Percentiles rank a stretch among this genome's conserved stretches.
Evolutionary conservation across 805 yeast genomes (phyloP).

Genomic region (Metschnikowia kofuensis): DNA sequence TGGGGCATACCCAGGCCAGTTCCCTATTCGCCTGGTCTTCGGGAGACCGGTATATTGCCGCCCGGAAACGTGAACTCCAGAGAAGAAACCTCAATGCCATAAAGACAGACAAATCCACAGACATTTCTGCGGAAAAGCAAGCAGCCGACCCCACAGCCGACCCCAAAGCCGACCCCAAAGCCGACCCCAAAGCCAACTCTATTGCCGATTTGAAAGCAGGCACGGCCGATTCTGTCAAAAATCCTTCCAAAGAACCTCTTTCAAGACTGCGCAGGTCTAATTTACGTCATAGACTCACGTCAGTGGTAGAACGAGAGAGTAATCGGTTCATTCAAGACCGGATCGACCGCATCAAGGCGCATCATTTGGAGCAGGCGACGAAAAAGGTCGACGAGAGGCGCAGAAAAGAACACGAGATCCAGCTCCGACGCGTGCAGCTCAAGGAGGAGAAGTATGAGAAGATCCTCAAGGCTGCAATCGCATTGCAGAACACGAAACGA

Average conservation of each 20-base stretch:
- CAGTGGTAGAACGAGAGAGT: slow-evolving; percentile 35
- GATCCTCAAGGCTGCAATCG: slow-evolving; percentile 26
- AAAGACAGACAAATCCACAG: neutral
- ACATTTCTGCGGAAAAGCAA: too few species aligned
- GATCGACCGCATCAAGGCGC: slow-evolving; percentile 35
- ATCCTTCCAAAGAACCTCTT: neutral
- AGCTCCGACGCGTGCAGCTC: slow-evolving; percentile 30
- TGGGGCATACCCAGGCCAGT: slow-evolving; percentile 21
- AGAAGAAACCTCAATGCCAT: neutral
- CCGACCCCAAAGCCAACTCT: neutral
- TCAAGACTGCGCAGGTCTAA: slow-evolving; percentile 15
- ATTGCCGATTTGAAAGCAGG: too few species aligned
- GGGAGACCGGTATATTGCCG: slow-evolving; percentile 36
- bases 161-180: neutral
- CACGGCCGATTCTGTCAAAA: neutral
- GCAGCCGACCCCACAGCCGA: neutral
- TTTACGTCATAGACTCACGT: slow-evolving; percentile 26
- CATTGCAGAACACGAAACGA: slow-evolving; percentile 20
- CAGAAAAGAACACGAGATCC: slow-evolving; percentile 37
- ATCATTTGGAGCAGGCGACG: slow-evolving; percentile 36
- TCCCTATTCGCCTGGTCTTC: slow-evolving; percentile 45
- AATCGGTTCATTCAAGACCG: slow-evolving; percentile 37
- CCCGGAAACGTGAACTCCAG: slow-evolving; percentile 28
- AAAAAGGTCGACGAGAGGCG: slow-evolving; percentile 38
- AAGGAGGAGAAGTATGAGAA: slow-evolving; percentile 41